phyloP scores from a whole-genome alignment of 306 rosid genomes.

The Astragalus membranaceus region DNA sequence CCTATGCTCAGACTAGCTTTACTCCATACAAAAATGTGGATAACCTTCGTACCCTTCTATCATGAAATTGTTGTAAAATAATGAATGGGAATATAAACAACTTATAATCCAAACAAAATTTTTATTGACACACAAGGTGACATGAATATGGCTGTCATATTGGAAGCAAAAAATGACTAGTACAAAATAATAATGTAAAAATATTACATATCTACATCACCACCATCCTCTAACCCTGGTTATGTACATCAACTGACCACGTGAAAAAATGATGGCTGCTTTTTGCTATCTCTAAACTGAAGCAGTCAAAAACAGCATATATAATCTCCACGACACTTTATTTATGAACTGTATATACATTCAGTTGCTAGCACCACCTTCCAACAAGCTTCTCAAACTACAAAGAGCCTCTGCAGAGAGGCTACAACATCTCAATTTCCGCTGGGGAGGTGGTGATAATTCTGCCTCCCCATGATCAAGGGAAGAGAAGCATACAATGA shows the following conservation, averaged over 20 bases:
- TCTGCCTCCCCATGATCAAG: constrained; percentile 37
- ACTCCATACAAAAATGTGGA: not conserved
- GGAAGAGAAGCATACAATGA: constrained; percentile 64
- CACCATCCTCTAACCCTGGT: constrained; percentile 22
- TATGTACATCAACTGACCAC: constrained; percentile 43
- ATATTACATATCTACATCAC: constrained; percentile 32
- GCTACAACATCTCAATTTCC: constrained; percentile 66
- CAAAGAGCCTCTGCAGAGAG: constrained; percentile 90
- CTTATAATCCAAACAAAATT: constrained; percentile 6
- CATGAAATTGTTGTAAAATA: not conserved
- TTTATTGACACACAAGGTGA: constrained; percentile 24
- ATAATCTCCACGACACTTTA: constrained; percentile 23
- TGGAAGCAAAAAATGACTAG: constrained; percentile 21
- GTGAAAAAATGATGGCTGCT: constrained; percentile 57
- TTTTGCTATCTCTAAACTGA: constrained; percentile 36
- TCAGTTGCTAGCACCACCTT: constrained; percentile 52
- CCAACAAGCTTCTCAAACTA: constrained; percentile 76
- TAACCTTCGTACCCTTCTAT: not conserved
- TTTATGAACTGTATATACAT: constrained; percentile 15
- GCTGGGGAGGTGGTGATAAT: constrained; percentile 40
- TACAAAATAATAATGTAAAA: constrained; percentile 22
- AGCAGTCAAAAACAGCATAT: constrained; percentile 52
- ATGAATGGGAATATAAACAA: not conserved
- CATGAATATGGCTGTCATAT: constrained; percentile 19
- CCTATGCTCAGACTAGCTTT: not conserved